A percentile compares a stretch with the other conserved stretches of the same genome.
Conservation (phyloP, 2,329 filamentous ascomycete species). For the Plenodomus lindquistii region DNA sequence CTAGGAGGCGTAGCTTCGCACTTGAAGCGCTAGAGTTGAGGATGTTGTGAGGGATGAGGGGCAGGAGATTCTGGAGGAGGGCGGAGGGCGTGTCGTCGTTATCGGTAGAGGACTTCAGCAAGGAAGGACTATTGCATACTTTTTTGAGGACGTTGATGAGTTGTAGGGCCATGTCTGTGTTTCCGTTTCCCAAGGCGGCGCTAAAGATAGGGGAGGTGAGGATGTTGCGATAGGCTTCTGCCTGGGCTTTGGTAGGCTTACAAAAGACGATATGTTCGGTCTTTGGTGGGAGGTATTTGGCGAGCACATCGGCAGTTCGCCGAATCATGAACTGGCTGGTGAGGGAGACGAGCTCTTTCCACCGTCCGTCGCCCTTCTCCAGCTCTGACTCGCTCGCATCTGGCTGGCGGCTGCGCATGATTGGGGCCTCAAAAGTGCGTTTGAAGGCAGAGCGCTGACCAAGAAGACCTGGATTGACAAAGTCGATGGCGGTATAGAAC, state of each 20-base stretch:
- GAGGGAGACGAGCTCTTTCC: slow-evolving; percentile 62
- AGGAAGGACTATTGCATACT: slow-evolving; percentile 70
- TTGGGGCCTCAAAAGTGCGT: slow-evolving; percentile 66
- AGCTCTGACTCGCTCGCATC: slow-evolving; percentile 63
- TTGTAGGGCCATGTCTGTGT: slow-evolving; percentile 65
- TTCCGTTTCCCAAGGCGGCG: slow-evolving; percentile 64
- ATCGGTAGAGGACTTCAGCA: slow-evolving; percentile 59
- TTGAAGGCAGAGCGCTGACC: slow-evolving; percentile 66
- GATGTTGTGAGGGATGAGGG: slow-evolving; percentile 59
- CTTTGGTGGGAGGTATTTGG: slow-evolving; percentile 68
- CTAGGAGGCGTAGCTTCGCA: slow-evolving; percentile 68
- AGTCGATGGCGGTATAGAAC: slow-evolving; percentile 69
- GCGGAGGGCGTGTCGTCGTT: slow-evolving; percentile 53
- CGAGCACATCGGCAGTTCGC: slow-evolving; percentile 67
- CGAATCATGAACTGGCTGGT: slow-evolving; percentile 69
- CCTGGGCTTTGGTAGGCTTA: slow-evolving; percentile 63
- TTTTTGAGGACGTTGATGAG: slow-evolving; percentile 76
- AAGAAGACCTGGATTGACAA: slow-evolving; percentile 68
- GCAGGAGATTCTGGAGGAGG: slow-evolving; percentile 49
- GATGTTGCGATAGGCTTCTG: slow-evolving; percentile 64
- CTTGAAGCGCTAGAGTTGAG: slow-evolving; percentile 62
- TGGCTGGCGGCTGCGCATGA: slow-evolving; percentile 66
- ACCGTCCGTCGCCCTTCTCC: slow-evolving; percentile 65
- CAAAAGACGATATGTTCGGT: slow-evolving; percentile 71
- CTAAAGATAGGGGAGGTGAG: slow-evolving; percentile 68